Evolutionary conservation across 768 basidiomycete species (phyloP), one percentile per base, ranked within the genome.

Genomic region (Lanmaoa pseudosensibilis): DNA sequence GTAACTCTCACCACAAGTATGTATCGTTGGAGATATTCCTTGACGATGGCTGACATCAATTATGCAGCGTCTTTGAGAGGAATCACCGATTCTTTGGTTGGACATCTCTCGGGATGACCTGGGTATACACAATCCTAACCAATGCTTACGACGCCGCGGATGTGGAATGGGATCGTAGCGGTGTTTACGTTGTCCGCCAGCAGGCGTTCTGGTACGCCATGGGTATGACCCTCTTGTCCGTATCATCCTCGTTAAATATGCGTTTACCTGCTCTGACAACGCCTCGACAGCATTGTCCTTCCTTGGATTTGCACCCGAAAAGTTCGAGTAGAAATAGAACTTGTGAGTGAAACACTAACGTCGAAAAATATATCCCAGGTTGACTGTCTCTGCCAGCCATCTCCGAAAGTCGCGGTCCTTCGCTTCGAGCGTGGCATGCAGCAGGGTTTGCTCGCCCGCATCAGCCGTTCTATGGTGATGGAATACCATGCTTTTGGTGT

Each of bases 401-500:
- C 89, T 16, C 78, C 84, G 18, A 91, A 90, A 68, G 89, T 88
- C 8, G 90, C 88, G 7, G 78, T 92, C 57, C 77, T 92, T 64
- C 86, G 88, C 33, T 90, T 92, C 73, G 77, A 84, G 70, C 83
- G 89, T 63, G 89, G 90, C 49, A 91, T 92, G 88, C 89, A 90
- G 67, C 90, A 91, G 68, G 88, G 89, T 54, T 77, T 92, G 30
- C 77, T 91, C 34, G 84, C 84, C 21, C 82, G 89, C 53, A 80
- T 91, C 74, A 86, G 86, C 58, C 86, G 88, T 36, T 82, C 82
- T 19, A 78, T 85, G 33, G 78, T 90, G 59, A 83, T 84, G 86
- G 89, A 92, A 69, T 91, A 90, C 69, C 90, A 91, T 68, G 87
- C 88, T 33, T 92, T 91, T 57, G 89, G 88, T 51, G 85, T 87